phyloP scores from a whole-genome alignment of 768 basidiomycete genomes.

The Trametes elegans region DNA sequence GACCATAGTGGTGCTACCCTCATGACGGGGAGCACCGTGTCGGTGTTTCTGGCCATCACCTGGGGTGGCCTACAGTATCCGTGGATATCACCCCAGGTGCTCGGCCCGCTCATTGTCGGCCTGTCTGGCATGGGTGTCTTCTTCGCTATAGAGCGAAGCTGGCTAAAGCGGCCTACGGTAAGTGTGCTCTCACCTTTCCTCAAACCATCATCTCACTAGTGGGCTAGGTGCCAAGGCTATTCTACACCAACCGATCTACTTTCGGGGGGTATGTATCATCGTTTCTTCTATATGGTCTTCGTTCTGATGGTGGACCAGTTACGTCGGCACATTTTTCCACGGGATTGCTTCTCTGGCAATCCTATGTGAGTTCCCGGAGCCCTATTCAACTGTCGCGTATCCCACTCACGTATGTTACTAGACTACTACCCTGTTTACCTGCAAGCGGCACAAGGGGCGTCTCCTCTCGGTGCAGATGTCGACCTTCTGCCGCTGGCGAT shows the following conservation, averaged over 20 bases:
- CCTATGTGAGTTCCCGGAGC: conserved; percentile 20
- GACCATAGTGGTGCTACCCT: conserved; percentile 33
- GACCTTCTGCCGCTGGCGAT: conserved; percentile 34
- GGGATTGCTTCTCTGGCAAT: conserved; percentile 24
- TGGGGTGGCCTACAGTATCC: conserved; percentile 40
- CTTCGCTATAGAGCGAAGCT: neutral
- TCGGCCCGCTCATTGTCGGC: conserved; percentile 34
- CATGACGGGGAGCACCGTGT: conserved; percentile 31
- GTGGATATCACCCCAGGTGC: conserved; percentile 37
- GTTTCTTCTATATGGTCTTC: no score
- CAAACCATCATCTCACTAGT: no score
- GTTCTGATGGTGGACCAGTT: conserved; percentile 23
- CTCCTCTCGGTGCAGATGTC: conserved; percentile 37
- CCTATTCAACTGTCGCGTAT: neutral
- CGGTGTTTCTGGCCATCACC: conserved; percentile 37
- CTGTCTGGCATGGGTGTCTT: neutral
- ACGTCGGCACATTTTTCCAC: conserved; percentile 33
- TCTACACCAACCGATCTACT: conserved; percentile 8
- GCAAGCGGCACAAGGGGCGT: conserved; percentile 40
- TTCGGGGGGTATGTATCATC: conserved; percentile 2
- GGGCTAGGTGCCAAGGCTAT: neutral
- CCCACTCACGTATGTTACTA: neutral
- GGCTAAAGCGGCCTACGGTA: conserved; percentile 5
- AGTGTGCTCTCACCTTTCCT: neutral
- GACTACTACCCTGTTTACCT: conserved; percentile 45